Evolutionary conservation across 176 grass and related monocot genomes (phyloP), one percentile per base, ranked within the genome.

Genomic region (Olyra latifolia): DNA sequence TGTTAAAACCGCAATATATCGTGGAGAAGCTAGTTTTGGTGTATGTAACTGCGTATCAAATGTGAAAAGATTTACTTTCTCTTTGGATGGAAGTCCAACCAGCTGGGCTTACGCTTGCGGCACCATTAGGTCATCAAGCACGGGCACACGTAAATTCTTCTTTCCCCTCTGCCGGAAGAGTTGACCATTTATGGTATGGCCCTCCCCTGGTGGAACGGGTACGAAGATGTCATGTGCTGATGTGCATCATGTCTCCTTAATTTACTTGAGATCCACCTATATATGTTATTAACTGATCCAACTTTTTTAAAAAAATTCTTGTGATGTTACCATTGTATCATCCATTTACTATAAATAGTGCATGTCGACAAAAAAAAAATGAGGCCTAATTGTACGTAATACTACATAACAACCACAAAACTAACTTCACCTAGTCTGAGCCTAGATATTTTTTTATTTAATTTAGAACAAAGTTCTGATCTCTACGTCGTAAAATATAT

Each of bases 101-200:
- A 16, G 63, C n/a, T n/a, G n/a, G 6, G 8, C 14, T 14, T 84
- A 40, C 42, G 23, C 45, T 53, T 54, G 32, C 46, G 17, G 17
- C 82, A 80, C 42, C 70, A 50, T 56, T 75, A 80, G 62, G 69
- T 84, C 87, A 84, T 76, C 44, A 29, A 75, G 70, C 87, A 76
- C 71, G 87, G 76, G 68, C 41, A 8, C 19, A 45, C 13, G 15
- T 3, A 70, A 62, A 70, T 78, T 71, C 50, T 58, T 20, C 11
- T 62, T 23, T 4, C 14, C 29, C 55, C 22, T n/a, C 14, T 46
- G 69, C 64, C 35, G 69, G 62, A 62, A 52, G 69, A 22, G 70
- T 75, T 84, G 87, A 80, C 69, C 45, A 46, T 69, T 25, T 52
- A 25, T 60, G 53, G 45, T 45, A 72, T 28, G 54, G 38, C 82